phyloP scores from a whole-genome alignment of 2,329 filamentous ascomycete genomes.

The Colletotrichum sp. region DNA sequence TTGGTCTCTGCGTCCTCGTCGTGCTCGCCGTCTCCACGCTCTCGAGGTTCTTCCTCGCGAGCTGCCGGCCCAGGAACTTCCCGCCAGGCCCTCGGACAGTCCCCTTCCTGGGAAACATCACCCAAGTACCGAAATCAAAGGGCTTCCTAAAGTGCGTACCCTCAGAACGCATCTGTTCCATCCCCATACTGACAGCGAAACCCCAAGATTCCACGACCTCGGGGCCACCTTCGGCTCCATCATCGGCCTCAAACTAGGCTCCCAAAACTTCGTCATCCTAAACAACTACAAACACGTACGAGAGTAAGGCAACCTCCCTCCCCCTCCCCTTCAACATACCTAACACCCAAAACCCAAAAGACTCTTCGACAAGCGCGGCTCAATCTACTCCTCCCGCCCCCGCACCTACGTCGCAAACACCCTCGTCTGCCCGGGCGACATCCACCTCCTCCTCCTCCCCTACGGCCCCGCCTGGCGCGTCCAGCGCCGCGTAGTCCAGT shows the following conservation, averaged over 20 bases:
- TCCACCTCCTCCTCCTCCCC: not conserved
- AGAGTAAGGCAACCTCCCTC: conserved; percentile 20
- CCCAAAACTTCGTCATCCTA: conserved; percentile 29
- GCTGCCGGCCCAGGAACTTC: conserved; percentile 1
- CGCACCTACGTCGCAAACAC: conserved; percentile 26
- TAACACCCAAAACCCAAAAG: too few relatives aligned
- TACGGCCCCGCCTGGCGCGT: conserved; percentile 1
- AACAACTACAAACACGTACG: conserved; percentile 33
- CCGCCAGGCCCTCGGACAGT: conserved; percentile 26
- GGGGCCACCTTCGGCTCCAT: too few relatives aligned
- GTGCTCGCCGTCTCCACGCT: too few relatives aligned
- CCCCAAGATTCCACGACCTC: conserved; percentile 4
- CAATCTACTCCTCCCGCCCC: conserved; percentile 40
- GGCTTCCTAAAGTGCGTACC: conserved; percentile 26
- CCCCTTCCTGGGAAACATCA: conserved; percentile 29
- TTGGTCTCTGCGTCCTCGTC: too few relatives aligned
- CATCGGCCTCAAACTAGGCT: too few relatives aligned
- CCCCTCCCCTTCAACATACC: too few relatives aligned
- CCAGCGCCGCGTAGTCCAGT: not conserved
- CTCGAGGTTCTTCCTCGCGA: too few relatives aligned
- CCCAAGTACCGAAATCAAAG: conserved; percentile 27
- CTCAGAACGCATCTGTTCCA: conserved; percentile 35
- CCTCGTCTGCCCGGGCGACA: not conserved
- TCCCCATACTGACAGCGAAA: conserved; percentile 28
- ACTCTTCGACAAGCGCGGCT: conserved; percentile 40